Base-by-base conservation (phyloP, 768 basidiomycete genomes). In the Goffeauzyma gilvescens region DNA sequence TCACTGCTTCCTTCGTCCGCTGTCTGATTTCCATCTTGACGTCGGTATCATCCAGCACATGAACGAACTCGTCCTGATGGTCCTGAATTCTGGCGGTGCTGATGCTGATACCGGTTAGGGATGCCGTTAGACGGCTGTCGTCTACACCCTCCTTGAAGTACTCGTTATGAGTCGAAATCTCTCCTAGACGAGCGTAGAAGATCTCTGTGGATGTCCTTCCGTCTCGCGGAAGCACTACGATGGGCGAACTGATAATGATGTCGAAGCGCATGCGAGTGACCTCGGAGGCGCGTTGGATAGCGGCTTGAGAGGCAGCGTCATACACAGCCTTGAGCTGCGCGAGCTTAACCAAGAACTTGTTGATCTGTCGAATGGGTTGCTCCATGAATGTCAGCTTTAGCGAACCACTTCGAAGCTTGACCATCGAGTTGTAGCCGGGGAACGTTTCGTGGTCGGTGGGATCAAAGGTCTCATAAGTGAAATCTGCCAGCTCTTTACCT, bases 301-400 rank as follows among this genome's bases (percentile, higher is more conserved):
- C 93, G 17, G 75, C 90, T 58, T 83, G 77, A 2, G 84, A 81
- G 9, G 90, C 87, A 15, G 87, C 76, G 63, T 98, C 90, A 51
- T 96, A 96, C 9, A 96, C 61, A 2, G 80, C 81, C 66, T 96
- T 96, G 53, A 98, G 75, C 50, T 76, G 78, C 4, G 86, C 82
- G 27, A 98, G 74, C 58, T 85, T 81, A 45, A 75, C 67, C 27
- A 85, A 60, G 65, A 89, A 98, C 17, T 75, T 58, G 58, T 81
- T 84, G 23, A 96, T 75, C 51, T 79, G 76, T 38, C 78, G 84
- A n/a, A 96, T 69, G n/a, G 89, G 85, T 41, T 76, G 70, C 58
- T 90, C 83, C 40, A 93, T 70, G 64, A 84, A 89, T 55, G 83
- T 78, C 50, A 93, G 68, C 53, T 78, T 82, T 59, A 96, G 68